These are phyloP conservation scores for Daldinia decipiens DNA, from an alignment of 495 filamentous ascomycete species.

Conservation along the genomic window DNA sequence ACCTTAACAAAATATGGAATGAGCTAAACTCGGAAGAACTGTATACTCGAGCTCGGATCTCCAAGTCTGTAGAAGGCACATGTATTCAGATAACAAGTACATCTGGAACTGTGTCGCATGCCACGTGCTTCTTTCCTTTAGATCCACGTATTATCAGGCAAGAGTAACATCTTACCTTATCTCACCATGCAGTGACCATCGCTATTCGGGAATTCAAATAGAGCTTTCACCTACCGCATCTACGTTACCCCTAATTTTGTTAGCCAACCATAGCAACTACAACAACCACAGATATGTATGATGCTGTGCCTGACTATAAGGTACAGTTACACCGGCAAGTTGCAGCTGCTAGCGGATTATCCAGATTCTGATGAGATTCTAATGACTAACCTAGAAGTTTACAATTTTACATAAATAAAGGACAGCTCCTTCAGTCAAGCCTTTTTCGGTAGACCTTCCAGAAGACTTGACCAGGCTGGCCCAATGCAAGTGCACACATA, in stretches of 20 bases:
- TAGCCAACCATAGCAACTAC: background rate
- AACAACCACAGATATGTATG: background rate
- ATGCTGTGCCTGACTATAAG: background rate
- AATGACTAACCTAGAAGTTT: no score
- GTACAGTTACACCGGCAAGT: constrained; percentile 26
- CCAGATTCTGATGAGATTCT: background rate
- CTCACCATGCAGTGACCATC: background rate
- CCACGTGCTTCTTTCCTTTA: background rate
- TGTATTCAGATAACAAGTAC: background rate
- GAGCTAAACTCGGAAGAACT: constrained; percentile 25
- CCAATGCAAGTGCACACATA: no score
- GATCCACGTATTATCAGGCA: background rate
- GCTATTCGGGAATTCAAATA: background rate
- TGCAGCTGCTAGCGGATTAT: constrained; percentile 6
- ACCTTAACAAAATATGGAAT: constrained; percentile 34
- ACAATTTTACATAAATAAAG: no score
- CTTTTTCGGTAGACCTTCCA: no score
- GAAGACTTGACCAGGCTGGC: no score
- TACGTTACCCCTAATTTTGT: background rate
- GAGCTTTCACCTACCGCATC: background rate
- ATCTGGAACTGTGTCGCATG: background rate
- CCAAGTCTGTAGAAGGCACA: constrained; percentile 11
- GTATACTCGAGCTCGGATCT: constrained; percentile 27
- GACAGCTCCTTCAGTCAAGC: no score
- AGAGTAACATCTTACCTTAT: background rate